Evolutionary conservation across 164 flowering plant species (phyloP), one percentile per base, ranked within the genome.

Genomic region (Berberis vulgaris): DNA sequence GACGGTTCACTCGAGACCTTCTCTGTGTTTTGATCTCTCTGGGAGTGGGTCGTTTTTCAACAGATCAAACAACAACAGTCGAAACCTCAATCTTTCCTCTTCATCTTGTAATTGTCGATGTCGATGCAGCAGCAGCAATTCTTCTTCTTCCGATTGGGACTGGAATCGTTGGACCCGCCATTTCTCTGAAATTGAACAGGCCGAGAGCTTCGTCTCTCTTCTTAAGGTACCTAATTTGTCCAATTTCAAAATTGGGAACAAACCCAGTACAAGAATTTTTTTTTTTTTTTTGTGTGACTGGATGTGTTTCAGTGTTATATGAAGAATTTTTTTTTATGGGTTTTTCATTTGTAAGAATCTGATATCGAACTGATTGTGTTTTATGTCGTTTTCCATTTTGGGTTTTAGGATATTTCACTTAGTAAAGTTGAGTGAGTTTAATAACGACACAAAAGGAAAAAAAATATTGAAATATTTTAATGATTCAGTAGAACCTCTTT

Each of bases 161-260:
- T 90, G 98, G 96, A 82, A 72, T 65, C 76, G 86, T 41, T 94
- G 98, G 98, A 78, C 61, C 50, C 86, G 88, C 64, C 87, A 87
- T 70, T 90, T 94, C 70, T 79, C 84, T 39, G 91, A 88, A 60
- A 76, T 91, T 57, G 98, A 90, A 69, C 89, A 87, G 66, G 81
- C 87, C 8, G 97, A 94, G 77, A 82, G 78, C 78, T 79, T 73
- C 65, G 79, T 83, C 2, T 86, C 98, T 56, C 74, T 88, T 76
- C 95, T 94, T 41, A 82, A 86, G 93, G 98, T 90, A 64, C 46
- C 44, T 5, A 26, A 26, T 26, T 26, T 26, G 26, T 26, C 26
- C 26, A 26, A 26, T 26, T 26, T 26, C 26, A 26, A 26, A 26
- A 26, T 26, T 26, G 26, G 26, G 26, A 26, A 26, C 26, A 26